Evolutionary conservation across 257 asterid species (phyloP).

Genomic region (Orobanche coerulescens): DNA sequence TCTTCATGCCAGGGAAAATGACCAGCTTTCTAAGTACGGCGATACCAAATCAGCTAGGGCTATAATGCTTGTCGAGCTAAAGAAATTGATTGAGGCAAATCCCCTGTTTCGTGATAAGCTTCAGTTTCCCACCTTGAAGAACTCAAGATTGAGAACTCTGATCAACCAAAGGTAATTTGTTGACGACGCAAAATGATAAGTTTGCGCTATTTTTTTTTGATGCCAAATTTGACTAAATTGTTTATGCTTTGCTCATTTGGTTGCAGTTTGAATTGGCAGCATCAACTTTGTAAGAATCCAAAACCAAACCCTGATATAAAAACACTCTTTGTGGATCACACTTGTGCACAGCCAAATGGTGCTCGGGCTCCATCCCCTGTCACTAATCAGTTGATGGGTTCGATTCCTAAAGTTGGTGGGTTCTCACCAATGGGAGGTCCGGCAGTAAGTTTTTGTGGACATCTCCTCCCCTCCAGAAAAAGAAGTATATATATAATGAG

Average conservation of each 20-base stretch:
- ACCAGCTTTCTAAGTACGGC: constrained; percentile 40
- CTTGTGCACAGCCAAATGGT: constrained; percentile 41
- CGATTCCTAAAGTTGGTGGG: constrained; percentile 38
- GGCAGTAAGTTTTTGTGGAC: constrained; percentile 33
- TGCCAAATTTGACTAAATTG: background rate
- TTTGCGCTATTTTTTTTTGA: background rate
- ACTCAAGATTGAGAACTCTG: constrained; percentile 47
- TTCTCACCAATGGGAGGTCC: constrained; percentile 43
- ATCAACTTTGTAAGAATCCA: constrained; percentile 52
- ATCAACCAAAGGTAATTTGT: constrained; percentile 50
- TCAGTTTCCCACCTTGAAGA: constrained; percentile 41
- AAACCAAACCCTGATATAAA: constrained; percentile 51
- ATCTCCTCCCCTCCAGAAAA: background rate
- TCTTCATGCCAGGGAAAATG: constrained; percentile 44
- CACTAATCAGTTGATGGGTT: constrained; percentile 31
- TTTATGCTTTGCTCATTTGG: background rate
- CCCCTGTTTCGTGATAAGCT: constrained; percentile 59
- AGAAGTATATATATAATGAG: constrained; percentile 2
- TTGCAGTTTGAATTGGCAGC: constrained; percentile 68
- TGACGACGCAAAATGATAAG: background rate
- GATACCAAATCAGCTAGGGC: constrained; percentile 54
- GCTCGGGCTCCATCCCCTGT: constrained; percentile 41
- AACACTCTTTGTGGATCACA: constrained; percentile 53
- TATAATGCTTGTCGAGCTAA: constrained; percentile 38
- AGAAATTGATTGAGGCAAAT: constrained; percentile 45